phyloP scores from a whole-genome alignment of 768 basidiomycete genomes.

The Lactarius sp. region DNA sequence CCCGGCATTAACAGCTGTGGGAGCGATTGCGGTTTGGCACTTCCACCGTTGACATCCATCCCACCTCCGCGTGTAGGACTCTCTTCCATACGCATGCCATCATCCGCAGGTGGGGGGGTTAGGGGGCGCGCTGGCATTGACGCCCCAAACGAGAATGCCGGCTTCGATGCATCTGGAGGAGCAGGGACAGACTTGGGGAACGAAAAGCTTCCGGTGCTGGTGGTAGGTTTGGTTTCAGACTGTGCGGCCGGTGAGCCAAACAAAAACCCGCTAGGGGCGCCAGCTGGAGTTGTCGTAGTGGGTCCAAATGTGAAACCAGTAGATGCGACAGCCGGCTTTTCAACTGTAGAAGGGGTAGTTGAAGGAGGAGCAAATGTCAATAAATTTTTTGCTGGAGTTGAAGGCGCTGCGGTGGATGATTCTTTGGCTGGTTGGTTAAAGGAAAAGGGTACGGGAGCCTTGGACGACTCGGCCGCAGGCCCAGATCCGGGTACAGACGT shows the following conservation, averaged over 20 bases:
- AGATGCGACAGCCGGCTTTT: slow-evolving; percentile 16
- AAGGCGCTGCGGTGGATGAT: not conserved
- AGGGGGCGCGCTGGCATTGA: slow-evolving; percentile 43
- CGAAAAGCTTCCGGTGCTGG: slow-evolving; percentile 34
- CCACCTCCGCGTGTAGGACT: slow-evolving; percentile 52
- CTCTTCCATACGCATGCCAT: slow-evolving; percentile 77
- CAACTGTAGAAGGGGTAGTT: not conserved
- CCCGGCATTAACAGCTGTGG: slow-evolving; percentile 21
- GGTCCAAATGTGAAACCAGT: slow-evolving; percentile 22
- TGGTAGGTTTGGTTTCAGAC: slow-evolving; percentile 9
- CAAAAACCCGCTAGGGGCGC: slow-evolving; percentile 12
- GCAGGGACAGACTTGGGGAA: slow-evolving; percentile 41
- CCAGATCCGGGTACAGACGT: not conserved
- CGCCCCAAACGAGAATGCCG: slow-evolving; percentile 52
- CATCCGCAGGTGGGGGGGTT: slow-evolving; percentile 62
- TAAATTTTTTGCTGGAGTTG: slow-evolving; percentile 10
- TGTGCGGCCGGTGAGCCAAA: slow-evolving; percentile 28
- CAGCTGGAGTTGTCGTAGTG: slow-evolving; percentile 4
- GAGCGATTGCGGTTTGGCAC: slow-evolving; percentile 20
- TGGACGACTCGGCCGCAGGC: slow-evolving; percentile 1
- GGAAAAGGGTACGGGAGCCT: slow-evolving; percentile 7
- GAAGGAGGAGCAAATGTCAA: slow-evolving; percentile 28
- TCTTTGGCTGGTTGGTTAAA: slow-evolving; percentile 8
- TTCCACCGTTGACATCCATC: slow-evolving; percentile 40
- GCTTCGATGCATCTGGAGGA: slow-evolving; percentile 28